phyloP scores from a whole-genome alignment of 169 alveolate genomes.

The Eimeria falciformis region DNA sequence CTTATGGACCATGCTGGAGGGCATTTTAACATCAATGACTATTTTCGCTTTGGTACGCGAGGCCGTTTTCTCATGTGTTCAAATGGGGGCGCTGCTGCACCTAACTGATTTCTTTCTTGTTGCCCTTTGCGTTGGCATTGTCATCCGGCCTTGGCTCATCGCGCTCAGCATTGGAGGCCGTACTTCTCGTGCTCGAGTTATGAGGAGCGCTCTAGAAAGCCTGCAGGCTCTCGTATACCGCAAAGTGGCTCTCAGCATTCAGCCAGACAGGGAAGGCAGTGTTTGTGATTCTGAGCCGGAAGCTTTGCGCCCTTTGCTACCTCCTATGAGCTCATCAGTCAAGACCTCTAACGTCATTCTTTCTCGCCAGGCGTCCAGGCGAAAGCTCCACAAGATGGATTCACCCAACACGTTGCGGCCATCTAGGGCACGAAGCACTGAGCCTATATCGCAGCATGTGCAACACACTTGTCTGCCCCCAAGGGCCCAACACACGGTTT shows the following conservation, averaged over 20 bases:
- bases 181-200: conserved; percentile 27
- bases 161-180: conserved; percentile 58
- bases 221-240: neutral
- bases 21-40: conserved; percentile 27
- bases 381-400: neutral
- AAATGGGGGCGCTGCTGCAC: conserved; percentile 37
- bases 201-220: conserved; percentile 1
- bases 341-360: neutral
- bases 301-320: conserved; percentile 25
- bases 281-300: neutral
- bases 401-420: neutral
- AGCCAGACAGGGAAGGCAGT: neutral
- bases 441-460: neutral
- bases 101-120: conserved; percentile 44
- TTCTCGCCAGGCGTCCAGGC: neutral
- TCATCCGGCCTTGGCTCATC: conserved; percentile 52
- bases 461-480: neutral
- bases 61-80: conserved; percentile 19
- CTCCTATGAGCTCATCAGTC: neutral
- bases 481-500: neutral
- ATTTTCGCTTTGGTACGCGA: neutral
- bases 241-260: neutral
- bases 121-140: conserved; percentile 59
- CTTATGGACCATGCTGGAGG: conserved; percentile 49
- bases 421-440: conserved; percentile 17